These are phyloP conservation scores for Aspergillus intermedius DNA, from an alignment of 2,329 filamentous ascomycete species.

Conservation along the genomic window DNA sequence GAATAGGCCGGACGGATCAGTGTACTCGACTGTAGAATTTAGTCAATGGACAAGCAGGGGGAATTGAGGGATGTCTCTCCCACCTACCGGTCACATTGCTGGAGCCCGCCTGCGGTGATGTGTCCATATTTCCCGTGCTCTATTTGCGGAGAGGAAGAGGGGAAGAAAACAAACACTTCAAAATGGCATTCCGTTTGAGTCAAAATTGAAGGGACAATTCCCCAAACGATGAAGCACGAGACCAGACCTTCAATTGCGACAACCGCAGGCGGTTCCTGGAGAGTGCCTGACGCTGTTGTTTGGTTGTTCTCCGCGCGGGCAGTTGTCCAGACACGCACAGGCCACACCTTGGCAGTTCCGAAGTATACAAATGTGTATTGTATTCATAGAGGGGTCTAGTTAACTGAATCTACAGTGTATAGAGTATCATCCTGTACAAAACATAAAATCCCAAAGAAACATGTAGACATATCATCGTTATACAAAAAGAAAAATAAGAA, in stretches of 20 bases:
- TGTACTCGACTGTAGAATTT: constrained; percentile 71
- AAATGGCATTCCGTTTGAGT: constrained; percentile 22
- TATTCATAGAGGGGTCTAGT: neutral
- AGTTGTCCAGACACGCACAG: constrained; percentile 5
- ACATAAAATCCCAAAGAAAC: constrained; percentile 9
- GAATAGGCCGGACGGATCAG: constrained; percentile 85
- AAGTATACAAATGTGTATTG: neutral
- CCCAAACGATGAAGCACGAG: neutral
- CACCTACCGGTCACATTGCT: constrained; percentile 64
- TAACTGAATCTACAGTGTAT: neutral
- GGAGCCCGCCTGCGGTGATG: constrained; percentile 51
- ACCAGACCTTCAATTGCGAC: neutral
- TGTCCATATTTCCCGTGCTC: constrained; percentile 34
- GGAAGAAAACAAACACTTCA: neutral
- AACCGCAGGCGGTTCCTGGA: neutral
- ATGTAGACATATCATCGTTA: constrained; percentile 31
- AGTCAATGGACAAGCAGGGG: constrained; percentile 13
- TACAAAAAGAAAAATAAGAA: constrained; percentile 13
- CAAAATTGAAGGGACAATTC: neutral
- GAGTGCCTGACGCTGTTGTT: neutral
- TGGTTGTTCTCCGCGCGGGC: neutral
- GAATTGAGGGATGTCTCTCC: constrained; percentile 1
- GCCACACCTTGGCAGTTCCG: constrained; percentile 7
- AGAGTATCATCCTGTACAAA: constrained; percentile 4
- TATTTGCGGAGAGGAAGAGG: constrained; percentile 14